Base-by-base conservation (phyloP, 2,329 filamentous ascomycete species). In the Alternaria metachromatica region DNA sequence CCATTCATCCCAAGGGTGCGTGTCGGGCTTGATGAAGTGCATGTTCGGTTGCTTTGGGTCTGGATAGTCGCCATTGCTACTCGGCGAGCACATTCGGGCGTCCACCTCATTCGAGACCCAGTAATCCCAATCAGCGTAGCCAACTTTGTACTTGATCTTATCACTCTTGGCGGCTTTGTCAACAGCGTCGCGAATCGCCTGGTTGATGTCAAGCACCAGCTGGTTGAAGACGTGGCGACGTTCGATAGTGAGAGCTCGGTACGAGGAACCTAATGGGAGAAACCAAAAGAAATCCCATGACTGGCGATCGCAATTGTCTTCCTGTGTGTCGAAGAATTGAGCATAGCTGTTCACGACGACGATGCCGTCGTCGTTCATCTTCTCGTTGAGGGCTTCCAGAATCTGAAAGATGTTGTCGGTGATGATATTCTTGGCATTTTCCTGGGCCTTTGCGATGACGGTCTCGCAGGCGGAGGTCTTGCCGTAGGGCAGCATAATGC, bases 1-100 rank as follows among this genome's bases (percentile, higher is more conserved):
- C 58, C 45, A 56, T 1, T 15, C n/a, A 44, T 15, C 15, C 51
- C 51, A 61, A 7, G 58, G 51, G 18, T 61, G 51, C 8, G 51
- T 56, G 21, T 61, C 51, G 6, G 58, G 51, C 58, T 61, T 61
- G 58, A 61, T 61, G 18, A 61, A 61, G 12, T 61, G 58, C 58
- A 61, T 61, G 44, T 61, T 5, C 6, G 58, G 51, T 8, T 61
- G 44, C 4, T 56, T 50, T 12, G 25, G 13, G 6, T 56, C 51
- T 6, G 58, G 58, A 7, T 61, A 61, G 43, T 61, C 51, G 44
- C 58, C 58, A 5, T 61, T 56, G 51, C 51, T 56, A 5, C 51
- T 61, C 7, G 58, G 58, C 23, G 51, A 61, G 45, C 58, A 61
- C 51, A 61, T 61, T 6, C 43, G 45, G 51, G 28, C 51, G 13